Evolutionary conservation across 164 flowering plant genomes (phyloP).

Genomic region (Santalum album): DNA sequence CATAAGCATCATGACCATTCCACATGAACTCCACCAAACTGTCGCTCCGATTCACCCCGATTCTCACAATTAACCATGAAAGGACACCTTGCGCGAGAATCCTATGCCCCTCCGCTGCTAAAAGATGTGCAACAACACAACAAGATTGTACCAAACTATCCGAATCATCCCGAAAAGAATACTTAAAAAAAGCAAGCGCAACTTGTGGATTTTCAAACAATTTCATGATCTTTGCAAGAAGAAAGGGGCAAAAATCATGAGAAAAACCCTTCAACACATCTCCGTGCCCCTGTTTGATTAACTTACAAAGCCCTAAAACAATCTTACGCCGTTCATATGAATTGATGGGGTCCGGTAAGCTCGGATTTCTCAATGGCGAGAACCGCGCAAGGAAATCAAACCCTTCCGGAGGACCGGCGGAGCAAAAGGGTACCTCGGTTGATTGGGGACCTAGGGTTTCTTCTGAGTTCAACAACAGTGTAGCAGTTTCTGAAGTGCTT

Average conservation of each 20-base stretch:
- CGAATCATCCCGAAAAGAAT: conserved; percentile 29
- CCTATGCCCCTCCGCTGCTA: conserved; percentile 32
- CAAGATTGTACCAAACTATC: conserved; percentile 26
- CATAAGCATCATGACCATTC: conserved; percentile 27
- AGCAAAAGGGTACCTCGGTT: neutral
- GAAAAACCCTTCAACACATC: conserved; percentile 27
- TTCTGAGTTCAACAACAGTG: neutral
- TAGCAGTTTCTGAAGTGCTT: conserved; percentile 7
- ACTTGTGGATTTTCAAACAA: conserved; percentile 21
- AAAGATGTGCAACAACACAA: conserved; percentile 44
- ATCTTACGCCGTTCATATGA: conserved; percentile 43
- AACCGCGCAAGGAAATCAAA: conserved; percentile 39
- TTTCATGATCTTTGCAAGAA: conserved; percentile 44
- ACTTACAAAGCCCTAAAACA: conserved; percentile 28
- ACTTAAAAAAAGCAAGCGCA: conserved; percentile 62
- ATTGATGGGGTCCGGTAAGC: conserved; percentile 18
- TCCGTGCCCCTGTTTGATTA: conserved; percentile 34
- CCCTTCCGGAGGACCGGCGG: neutral
- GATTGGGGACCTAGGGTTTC: conserved; percentile 14
- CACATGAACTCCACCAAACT: conserved; percentile 47
- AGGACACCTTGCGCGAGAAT: conserved; percentile 61
- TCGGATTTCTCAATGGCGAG: conserved; percentile 16
- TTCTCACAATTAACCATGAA: conserved; percentile 36
- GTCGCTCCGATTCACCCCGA: conserved; percentile 36
- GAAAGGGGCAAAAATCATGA: conserved; percentile 30